A percentile compares a stretch with the other conserved stretches of the same genome.
phyloP scores from a whole-genome alignment of 108 stramenopile genomes.

The Conticribra weissflogii region DNA sequence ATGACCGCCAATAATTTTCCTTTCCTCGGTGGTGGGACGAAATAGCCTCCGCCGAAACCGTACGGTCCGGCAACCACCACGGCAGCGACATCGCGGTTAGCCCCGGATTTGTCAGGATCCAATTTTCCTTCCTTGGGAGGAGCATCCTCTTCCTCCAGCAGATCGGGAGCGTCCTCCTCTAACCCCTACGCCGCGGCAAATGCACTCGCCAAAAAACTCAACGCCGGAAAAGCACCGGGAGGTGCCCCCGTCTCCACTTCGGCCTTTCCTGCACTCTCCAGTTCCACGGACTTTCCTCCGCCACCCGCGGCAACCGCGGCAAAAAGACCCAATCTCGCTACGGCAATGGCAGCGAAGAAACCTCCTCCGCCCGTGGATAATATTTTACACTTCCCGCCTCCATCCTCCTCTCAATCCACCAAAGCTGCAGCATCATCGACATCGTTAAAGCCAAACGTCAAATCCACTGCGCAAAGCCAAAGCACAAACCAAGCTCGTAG shows the following conservation, averaged over 20 bases:
- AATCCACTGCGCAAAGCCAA: conserved; percentile 2
- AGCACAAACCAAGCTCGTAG: no score
- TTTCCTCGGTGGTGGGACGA: conserved; percentile 30
- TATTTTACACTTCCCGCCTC: conserved; percentile 54
- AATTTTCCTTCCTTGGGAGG: conserved; percentile 50
- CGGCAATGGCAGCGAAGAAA: conserved; percentile 43
- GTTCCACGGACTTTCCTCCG: conserved; percentile 41
- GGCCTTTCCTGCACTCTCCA: conserved; percentile 25
- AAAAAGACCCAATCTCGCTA: conserved; percentile 25
- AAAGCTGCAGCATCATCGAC: conserved; percentile 7
- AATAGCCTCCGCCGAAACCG: conserved; percentile 9
- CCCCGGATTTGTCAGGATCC: conserved; percentile 11
- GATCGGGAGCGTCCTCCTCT: background rate
- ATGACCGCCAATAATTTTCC: conserved; percentile 61
- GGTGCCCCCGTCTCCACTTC: conserved; percentile 4
- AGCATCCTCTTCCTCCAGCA: background rate
- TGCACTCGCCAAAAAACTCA: conserved; percentile 38
- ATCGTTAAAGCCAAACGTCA: background rate
- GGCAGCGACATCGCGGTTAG: conserved; percentile 19
- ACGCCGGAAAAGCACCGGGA: conserved; percentile 31
- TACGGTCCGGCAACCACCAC: conserved; percentile 47
- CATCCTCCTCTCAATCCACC: conserved; percentile 10
- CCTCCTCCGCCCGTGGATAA: conserved; percentile 49
- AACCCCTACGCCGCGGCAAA: conserved; percentile 44
- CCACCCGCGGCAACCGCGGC: conserved; percentile 18